Evolutionary conservation across 2,329 filamentous ascomycete genomes (phyloP).

Genomic region (Claviceps humidiphila): DNA sequence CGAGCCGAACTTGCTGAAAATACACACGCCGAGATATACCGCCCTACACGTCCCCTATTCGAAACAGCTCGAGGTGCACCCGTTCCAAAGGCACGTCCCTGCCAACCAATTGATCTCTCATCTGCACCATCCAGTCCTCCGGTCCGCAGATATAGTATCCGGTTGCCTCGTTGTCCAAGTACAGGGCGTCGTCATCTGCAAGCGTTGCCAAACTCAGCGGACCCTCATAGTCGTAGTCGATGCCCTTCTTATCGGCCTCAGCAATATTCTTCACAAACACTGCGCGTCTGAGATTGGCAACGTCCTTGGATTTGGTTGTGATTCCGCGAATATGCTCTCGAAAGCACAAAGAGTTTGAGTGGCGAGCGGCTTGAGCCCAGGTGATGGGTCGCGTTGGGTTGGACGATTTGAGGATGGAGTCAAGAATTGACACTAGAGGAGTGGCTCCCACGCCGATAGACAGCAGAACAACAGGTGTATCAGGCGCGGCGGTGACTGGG

Average conservation of each 20-base stretch:
- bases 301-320: conserved; percentile 12
- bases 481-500: conserved; percentile 22
- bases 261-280: conserved; percentile 41
- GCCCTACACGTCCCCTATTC: conserved; percentile 30
- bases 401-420: conserved; percentile 29
- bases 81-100: conserved; percentile 39
- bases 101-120: conserved; percentile 33
- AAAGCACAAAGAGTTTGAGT: conserved; percentile 41
- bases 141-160: conserved; percentile 62
- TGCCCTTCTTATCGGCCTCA: conserved; percentile 28
- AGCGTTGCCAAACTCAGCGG: conserved; percentile 42
- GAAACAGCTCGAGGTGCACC: conserved; percentile 53
- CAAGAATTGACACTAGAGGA: conserved; percentile 52
- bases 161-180: conserved; percentile 34
- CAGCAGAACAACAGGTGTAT: conserved; percentile 48
- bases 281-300: conserved; percentile 14
- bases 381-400: conserved; percentile 33
- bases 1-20: too few species aligned
- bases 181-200: conserved; percentile 35
- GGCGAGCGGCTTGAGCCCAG: conserved; percentile 50
- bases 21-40: not conserved
- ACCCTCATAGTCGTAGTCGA: conserved; percentile 44
- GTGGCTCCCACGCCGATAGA: conserved; percentile 58
- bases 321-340: conserved; percentile 31
- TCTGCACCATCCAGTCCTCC: conserved; percentile 49